Evolutionary conservation across 371 early-diverging fungal species (phyloP), one percentile per base, ranked within the genome.

Genomic region (Mucor irregularis): DNA sequence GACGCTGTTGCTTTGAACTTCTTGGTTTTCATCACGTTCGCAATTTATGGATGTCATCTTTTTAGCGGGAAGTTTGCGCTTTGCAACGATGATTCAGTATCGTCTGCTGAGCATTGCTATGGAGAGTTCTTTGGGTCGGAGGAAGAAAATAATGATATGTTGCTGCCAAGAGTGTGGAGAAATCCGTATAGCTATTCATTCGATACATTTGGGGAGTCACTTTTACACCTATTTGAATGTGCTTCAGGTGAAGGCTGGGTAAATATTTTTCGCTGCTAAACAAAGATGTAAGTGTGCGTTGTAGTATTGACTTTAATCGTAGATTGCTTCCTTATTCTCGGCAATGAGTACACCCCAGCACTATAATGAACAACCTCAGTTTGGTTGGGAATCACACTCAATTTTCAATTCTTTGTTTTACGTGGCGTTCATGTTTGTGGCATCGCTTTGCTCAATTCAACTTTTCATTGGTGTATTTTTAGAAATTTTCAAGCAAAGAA

Each of bases 181-280:
- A 80, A 76, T 44, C 82, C 82, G 2, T 82, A 82, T 50, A 61
- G 71, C 8, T 82, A 78, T 53, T 76, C 79, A 5, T 82, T 64
- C 39, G 82, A 82, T 45, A 62, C 62, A 0, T 71, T 80, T 51
- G 71, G 73, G n/a, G 53, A 58, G 1, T 68, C 80, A 0, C 22
- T 82, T 4, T 45, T 82, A 22, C 68, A 71, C 33, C 62, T 82
- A 1, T 75, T 82, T 59, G 76, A 80, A 54, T 76, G 77, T 56
- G 80, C 82, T 2, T 80, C 82, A 1, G 79, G 78, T 11, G 82
- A 82, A 65, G 82, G 82, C 44, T 82, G 82, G 82, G 71, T 78
- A 52, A 43, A 38, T 54, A 25, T 13, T 0, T 21, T 25, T 2
- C n/a, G n/a, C 6, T 14, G 13, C 10, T 9, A 11, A 34, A 14